These are phyloP conservation scores for Talinum fruticosum DNA, from an alignment of 148 eudicot species.

Conservation along the genomic window DNA sequence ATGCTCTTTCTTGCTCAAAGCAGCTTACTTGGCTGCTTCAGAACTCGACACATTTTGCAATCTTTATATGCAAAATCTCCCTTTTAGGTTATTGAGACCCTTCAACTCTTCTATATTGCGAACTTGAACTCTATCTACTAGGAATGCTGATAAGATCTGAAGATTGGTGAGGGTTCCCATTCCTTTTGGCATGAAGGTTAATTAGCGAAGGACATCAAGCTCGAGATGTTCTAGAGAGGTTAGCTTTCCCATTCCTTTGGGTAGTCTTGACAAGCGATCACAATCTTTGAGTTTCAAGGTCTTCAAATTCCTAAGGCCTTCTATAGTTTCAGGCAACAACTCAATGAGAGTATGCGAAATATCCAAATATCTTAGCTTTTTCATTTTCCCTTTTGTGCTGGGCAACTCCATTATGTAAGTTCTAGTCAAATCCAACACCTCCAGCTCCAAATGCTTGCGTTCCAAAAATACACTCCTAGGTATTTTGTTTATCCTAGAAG, in stretches of 20 bases:
- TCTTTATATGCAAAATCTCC: conserved; percentile 28
- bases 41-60: conserved; percentile 31
- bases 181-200: conserved; percentile 29
- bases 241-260: conserved; percentile 24
- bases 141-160: conserved; percentile 29
- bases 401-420: conserved; percentile 31
- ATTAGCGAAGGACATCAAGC: conserved; percentile 27
- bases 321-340: conserved; percentile 20
- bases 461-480: conserved; percentile 26
- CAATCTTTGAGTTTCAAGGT: conserved; percentile 32
- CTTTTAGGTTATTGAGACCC: conserved; percentile 27
- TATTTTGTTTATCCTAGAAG: conserved; percentile 11
- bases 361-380: conserved; percentile 22
- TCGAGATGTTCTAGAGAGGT: conserved; percentile 28
- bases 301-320: conserved; percentile 12
- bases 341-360: conserved; percentile 29
- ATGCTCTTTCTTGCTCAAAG: conserved; percentile 1
- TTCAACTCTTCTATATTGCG: conserved; percentile 27
- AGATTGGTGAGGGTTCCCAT: conserved; percentile 26
- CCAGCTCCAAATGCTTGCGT: background rate
- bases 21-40: conserved; percentile 28
- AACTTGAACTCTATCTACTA: conserved; percentile 30
- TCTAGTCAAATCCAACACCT: conserved; percentile 29
- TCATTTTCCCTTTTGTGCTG: conserved; percentile 20
- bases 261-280: conserved; percentile 17